Base-by-base conservation (phyloP, 805 yeast species). In the Cyberlindnera mrakii region DNA sequence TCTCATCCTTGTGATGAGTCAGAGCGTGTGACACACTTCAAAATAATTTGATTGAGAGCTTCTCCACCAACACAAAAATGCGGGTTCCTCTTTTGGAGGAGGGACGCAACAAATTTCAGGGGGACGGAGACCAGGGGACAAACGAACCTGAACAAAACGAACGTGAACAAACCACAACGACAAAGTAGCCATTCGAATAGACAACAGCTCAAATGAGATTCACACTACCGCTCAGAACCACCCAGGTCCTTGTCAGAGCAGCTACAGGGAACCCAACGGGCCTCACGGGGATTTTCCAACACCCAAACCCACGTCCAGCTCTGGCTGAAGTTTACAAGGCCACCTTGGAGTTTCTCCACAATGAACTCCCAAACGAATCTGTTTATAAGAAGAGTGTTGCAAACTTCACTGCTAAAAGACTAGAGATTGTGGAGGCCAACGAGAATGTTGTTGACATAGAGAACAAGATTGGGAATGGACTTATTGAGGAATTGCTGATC, bases 291-390 rank as follows among this genome's bases (percentile, higher is more conserved):
- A 63, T 87, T 49, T 72, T 67, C 57, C 85, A 82, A 61, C 93
- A 85, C 63, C 95, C 95, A 40, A 75, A 82, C 59, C 95, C 96
- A 42, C 77, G 87, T 62, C 90, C 91, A 3, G 85, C 89, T 3
- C 70, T 87, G 54, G 67, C 78, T 44, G 74, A 83, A 31, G 67
- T 87, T 36, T 87, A 87, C 67, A 76, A 75, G 51, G 76, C 82
- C 45, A 87, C 96, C 2, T 67, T 86, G 55, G 63, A 66, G 33
- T 71, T 75, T 37, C 67, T 86, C 54, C 66, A 72, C 33, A 71
- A 68, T 33, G 75, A 79, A 55, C 81, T 80, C 62, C 96, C 96
- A 32, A 65, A 73, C 41, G 74, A 77, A 23, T 77, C 88, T n/a
- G 78, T 87, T 19, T 87, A 87, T 67, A 76, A 81, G 63, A 82